Base-by-base conservation (phyloP, 2,329 filamentous ascomycete species). In the Calonectria multiphialidica region DNA sequence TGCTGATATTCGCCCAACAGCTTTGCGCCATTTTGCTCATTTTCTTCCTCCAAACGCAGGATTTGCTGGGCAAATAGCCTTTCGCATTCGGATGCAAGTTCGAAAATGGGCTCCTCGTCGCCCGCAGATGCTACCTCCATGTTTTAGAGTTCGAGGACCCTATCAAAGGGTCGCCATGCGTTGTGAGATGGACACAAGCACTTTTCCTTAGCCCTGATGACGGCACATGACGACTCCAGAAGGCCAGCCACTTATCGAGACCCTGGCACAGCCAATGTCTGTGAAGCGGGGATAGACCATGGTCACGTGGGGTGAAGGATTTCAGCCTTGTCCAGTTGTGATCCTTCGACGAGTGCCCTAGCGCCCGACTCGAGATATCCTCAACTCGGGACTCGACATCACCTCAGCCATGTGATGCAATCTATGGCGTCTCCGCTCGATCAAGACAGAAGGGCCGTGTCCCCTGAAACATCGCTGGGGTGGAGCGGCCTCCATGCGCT, bases 11-110 rank as follows among this genome's bases (percentile, higher is more conserved):
- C 61, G 42, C 25, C 40, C 15, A 49, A 28, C n/a, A 64, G 3
- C n/a, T 33, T 35, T 64, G 61, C 61, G 61, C 42, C 61, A 64
- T 64, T 64, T 64, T 33, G 40, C 3, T 64, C 61, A 35, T 33
- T 23, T 5, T 53, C 23, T 28, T 40, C 47, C 21, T 53, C 47
- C 5, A 66, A 8, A 16, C 49, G 33, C 47, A 45, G 42, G 18
- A 66, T 33, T 33, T 53, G 63, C 15, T 66, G 21, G 0, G 47
- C 49, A n/a, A 66, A 66, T 15, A 66, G 45, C 47, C 21, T 55
- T 55, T 55, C 47, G 63, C 47, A 66, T 18, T 44, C 63, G 10
- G 23, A 35, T n/a, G 63, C 63, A n/a, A 66, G 63, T 16, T 55
- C 63, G 21, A 40, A 55, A 28, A 66, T 55, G 9, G 63, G 33